Evolutionary conservation across 257 asterid genomes (phyloP), one percentile per base, ranked within the genome.

Genomic region (Henckelia pumila): DNA sequence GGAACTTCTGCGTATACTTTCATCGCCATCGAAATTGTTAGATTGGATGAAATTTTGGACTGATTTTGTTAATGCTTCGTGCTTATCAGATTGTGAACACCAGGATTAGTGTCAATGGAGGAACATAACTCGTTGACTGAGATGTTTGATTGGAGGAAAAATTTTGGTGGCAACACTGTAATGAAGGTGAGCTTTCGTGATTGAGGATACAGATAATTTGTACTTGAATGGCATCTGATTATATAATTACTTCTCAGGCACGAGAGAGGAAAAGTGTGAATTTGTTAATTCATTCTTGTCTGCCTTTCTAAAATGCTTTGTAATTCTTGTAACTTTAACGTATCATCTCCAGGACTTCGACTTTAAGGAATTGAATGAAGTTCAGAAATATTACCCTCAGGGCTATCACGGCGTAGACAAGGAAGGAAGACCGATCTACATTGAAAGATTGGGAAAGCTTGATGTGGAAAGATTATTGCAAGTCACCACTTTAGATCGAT

Each of bases 401-500:
- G 89, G 88, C 7, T 81, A 84, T 73, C 93, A 86, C 35, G 86
- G 89, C 14, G 75, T 71, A 16, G 85, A 86, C 71, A 82, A 69
- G 75, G 76, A 64, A 65, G 93, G 93, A 49, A 66, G 78, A 50
- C 89, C 89, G 2, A 69, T 84, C 57, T 82, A 86, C 72, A 82
- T 86, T 0, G 93, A 86, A 60, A 70, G 85, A 68, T 67, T 86
- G 78, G 89, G 93, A 59, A 78, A 67, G 56, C 73, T 84, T 17
- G 80, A 86, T 7, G 59, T 82, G 28, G 70, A 77, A 66, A 56
- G 75, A 33, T 86, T 86, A 16, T 20, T 82, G 79, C 74, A 82
- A 67, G 81, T 80, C 33, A 86, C 89, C 2, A 82, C 85, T 10
- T 63, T 75, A 56, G 86, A 77, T 32, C 74, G 86, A 24, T 86